These are phyloP conservation scores for Podaxis sp. DNA, from an alignment of 768 basidiomycete genomes.

Conservation along the genomic window DNA sequence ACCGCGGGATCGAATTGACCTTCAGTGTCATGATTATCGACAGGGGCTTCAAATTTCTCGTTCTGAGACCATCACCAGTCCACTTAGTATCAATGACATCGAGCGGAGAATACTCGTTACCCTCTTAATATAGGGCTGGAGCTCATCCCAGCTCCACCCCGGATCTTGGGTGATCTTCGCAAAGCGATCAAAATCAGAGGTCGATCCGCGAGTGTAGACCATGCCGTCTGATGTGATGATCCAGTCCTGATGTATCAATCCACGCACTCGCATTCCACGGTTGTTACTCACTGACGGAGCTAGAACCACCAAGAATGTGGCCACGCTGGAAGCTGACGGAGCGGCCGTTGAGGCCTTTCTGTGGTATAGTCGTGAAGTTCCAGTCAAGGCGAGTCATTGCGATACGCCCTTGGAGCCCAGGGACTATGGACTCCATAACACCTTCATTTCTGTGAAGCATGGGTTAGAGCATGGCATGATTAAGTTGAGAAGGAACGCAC, in stretches of 20 bases:
- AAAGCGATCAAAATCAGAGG: slow-evolving; percentile 23
- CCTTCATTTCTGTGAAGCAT: neutral
- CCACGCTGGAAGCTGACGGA: slow-evolving; percentile 28
- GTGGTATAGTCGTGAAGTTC: slow-evolving; percentile 32
- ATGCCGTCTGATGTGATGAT: slow-evolving; percentile 17
- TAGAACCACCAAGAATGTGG: slow-evolving; percentile 31
- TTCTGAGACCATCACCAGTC: slow-evolving; percentile 4
- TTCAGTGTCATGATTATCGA: slow-evolving; percentile 19
- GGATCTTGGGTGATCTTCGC: slow-evolving; percentile 28
- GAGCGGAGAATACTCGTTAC: slow-evolving; percentile 7
- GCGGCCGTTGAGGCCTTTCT: slow-evolving; percentile 26
- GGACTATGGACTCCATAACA: slow-evolving; percentile 20
- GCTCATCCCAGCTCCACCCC: slow-evolving; percentile 35
- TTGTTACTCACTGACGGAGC: slow-evolving; percentile 29
- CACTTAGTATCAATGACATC: slow-evolving; percentile 15
- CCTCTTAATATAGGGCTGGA: slow-evolving; percentile 26
- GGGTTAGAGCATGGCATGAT: neutral
- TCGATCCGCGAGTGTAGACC: slow-evolving; percentile 24
- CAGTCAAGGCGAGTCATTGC: slow-evolving; percentile 21
- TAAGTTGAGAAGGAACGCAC: slow-evolving; percentile 6
- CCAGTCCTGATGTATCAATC: neutral
- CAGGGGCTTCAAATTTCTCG: slow-evolving; percentile 21
- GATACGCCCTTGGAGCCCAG: slow-evolving; percentile 3
- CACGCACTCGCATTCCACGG: slow-evolving; percentile 13
- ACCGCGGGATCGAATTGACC: slow-evolving; percentile 22